Base-by-base conservation (phyloP, 169 alveolate species). In the Cryptosporidium ubiquitum region DNA sequence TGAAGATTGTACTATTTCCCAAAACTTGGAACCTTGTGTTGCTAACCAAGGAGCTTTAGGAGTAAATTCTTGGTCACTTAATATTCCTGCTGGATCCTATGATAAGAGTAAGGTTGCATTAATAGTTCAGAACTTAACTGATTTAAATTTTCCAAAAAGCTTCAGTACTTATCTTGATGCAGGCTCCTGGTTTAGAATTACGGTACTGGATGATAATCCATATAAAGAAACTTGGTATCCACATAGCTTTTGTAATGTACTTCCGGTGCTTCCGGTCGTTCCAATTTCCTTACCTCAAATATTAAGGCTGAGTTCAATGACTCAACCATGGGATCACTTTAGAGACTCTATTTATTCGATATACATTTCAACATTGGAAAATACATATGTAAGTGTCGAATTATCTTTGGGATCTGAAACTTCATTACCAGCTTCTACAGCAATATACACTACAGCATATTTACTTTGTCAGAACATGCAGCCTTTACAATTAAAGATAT, bases 241-340 rank as follows among this genome's bases (percentile, higher is more conserved):
- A 0, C 23, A 64, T 42, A 61, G 51, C 40, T 79, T 79, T 29
- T 79, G 89, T 79, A 79, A 64, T 79, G 73, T 64, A 31, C 35
- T 79, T 61, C 66, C 89, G 37, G 44, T 79, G n/a, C 75, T 79
- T 35, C 89, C 89, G 40, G 69, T 79, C 4, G 69, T 79, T 0
- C 89, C 89, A 40, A 14, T 61, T 26, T 26, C 58, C 20, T 40
- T n/a, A 3, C 89, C 89, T 10, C 89, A 79, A 40, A 79, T 79
- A 26, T 37, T 79, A 12, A 79, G 69, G 66, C n/a, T 79, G n/a
- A 60, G 29, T 29, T 79, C 89, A n/a, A 64, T 57, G 20, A 64
- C 69, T 26, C 75, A 61, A 4, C 89, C 89, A 16, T 79, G 89
- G 89, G 89, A 79, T 79, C 89, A 79, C 26, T 79, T 79, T 79